Evolutionary conservation across 2,329 filamentous ascomycete species (phyloP), one percentile per base, ranked within the genome.

Genomic region (Ascochyta rabiei): DNA sequence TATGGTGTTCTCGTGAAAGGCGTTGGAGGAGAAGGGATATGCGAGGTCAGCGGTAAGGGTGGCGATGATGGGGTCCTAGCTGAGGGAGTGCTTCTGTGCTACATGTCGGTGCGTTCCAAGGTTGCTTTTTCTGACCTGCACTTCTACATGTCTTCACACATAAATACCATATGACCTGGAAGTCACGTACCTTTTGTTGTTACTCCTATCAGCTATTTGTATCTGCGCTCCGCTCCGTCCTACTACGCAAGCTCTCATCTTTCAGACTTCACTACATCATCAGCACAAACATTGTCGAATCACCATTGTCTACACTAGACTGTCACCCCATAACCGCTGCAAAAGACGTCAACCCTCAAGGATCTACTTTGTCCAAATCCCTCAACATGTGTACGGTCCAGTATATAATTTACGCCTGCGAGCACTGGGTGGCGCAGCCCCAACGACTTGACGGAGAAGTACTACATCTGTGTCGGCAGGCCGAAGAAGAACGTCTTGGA

Each of bases 381-480:
- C 18, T 18, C 53, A 66, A 44, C 6, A 71, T 73, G 70, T 73
- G 70, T 56, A 66, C 62, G 45, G 69, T 73, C 12, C 54, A 67
- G 15, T 73, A 73, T 53, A 72, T 68, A 19, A 57, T 73, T 41
- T 64, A 72, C 48, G 52, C 61, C 39, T 73, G 70, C 56, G 62
- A 64, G 38, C 68, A 71, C 58, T 73, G 70, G 70, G 59, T 72
- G 12, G 61, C 68, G 18, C 68, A 71, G 37, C 68, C 68, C 2
- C 58, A 66, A 42, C 62, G 59, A 12, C 61, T 62, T 19, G 67
- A 68, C 44, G 68, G 68, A 5, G 64, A 66, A 3, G 56, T 70
- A 19, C 56, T 71, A 23, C 61, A 67, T 18, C 69, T 72, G 16
- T 72, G 68, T 54, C 55, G 66, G 23, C 61, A 67, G 38, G 62